Evolutionary conservation across 139 green algal genomes (phyloP), one percentile per base, ranked within the genome.

Genomic region (Chlamydomonas sphaeroides): DNA sequence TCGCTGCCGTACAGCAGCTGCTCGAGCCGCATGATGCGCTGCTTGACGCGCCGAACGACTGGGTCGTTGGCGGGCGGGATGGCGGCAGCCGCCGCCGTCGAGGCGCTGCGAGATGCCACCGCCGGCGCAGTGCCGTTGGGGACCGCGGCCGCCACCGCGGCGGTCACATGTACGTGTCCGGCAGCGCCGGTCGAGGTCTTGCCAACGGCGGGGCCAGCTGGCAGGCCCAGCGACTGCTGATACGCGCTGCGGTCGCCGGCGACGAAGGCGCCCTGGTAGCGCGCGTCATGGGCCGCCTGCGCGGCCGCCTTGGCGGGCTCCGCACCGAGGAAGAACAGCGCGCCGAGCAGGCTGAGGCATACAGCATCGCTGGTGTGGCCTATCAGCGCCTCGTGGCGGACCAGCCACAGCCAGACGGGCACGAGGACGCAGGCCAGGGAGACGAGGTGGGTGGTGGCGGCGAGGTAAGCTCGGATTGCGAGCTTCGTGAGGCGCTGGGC

Each of bases 11-110:
- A 84, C 23, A 84, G 32, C 61, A 82, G 7, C 0, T 5, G 62
- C 65, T 84, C 77, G 28, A 84, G 65, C 33, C 25, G n/a, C 17
- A 84, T 84, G 26, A 84, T 84, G 35, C 63, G 77, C 65, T 84
- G 77, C 77, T 84, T 84, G 8, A 84, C 49, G 41, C 49, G 26
- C 11, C 45, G 42, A 0, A 83, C 21, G 26, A 65, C 15, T 5
- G 76, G 76, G 21, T 83, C 51, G 36, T 66, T 78, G n/a, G 33
- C 33, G 33, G 51, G 51, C 20, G 23, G 33, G 11, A 11, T 26
- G 5, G 63, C 20, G 32, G 33, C 53, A 38, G 32, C 56, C 39
- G 38, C 18, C 18, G 33, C 25, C 21, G 4, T 15, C 33, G 57
- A 6, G 28, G 28, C 6, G 59, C 59, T n/a, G n/a, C n/a, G n/a